Evolutionary conservation across 2,329 filamentous ascomycete species (phyloP).

Genomic region (Diatrype stigma): DNA sequence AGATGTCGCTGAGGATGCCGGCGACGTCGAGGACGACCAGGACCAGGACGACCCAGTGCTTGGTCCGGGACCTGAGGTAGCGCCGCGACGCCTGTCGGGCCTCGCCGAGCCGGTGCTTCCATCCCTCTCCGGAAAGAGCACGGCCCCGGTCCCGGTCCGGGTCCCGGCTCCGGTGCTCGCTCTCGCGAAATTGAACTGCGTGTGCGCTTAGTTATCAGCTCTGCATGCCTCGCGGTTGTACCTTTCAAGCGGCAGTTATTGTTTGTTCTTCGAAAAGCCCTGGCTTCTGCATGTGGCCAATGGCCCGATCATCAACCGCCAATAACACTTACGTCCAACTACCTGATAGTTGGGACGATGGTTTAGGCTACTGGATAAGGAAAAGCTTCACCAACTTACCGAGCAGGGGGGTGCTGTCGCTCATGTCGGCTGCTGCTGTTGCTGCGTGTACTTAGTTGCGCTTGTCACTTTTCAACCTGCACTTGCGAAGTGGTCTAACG

Average conservation of each 20-base stretch:
- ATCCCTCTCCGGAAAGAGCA: slow-evolving; percentile 2
- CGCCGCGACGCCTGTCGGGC: slow-evolving; percentile 11
- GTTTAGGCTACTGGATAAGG: background rate
- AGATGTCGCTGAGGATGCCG: slow-evolving; percentile 42
- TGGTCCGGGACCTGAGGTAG: slow-evolving; percentile 32
- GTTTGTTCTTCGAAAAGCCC: no score
- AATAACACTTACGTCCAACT: background rate
- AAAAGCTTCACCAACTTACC: slow-evolving; percentile 13
- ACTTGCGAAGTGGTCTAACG: no score
- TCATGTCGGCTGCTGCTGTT: slow-evolving; percentile 8
- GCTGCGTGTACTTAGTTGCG: background rate
- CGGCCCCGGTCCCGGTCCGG: background rate
- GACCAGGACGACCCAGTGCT: slow-evolving; percentile 41
- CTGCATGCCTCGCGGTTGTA: no score
- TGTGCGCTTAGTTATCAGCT: no score
- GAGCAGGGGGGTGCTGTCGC: slow-evolving; percentile 17
- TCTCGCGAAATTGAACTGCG: slow-evolving; percentile 6
- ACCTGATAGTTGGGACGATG: no score
- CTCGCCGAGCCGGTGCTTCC: slow-evolving; percentile 6
- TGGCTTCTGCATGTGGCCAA: no score
- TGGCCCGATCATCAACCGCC: background rate
- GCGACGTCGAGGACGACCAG: slow-evolving; percentile 43
- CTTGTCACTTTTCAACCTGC: no score
- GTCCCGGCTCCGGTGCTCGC: background rate
- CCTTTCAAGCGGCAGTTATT: no score